phyloP scores from a whole-genome alignment of 1,139 yeast species.

The Saccharomyces hybrid region DNA sequence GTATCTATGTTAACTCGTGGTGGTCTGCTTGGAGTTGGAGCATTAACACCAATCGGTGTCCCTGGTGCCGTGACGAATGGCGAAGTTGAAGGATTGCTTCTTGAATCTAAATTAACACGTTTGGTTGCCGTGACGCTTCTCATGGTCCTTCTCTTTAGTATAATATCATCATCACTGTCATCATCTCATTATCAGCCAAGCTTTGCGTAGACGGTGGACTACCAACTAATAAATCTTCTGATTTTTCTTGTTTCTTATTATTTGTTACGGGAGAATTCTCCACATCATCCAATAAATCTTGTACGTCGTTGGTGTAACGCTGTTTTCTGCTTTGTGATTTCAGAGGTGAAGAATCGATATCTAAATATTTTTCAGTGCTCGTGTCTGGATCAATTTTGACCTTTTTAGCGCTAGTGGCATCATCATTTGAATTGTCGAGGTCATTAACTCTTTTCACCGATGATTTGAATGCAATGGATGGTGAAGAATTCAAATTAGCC shows the following conservation, averaged over 20 bases:
- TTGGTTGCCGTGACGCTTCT: constrained; percentile 33
- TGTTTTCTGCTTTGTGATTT: constrained; percentile 7
- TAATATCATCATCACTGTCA: constrained; percentile 48
- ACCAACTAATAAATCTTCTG: not conserved
- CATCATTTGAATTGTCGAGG: not conserved
- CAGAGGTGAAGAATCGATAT: constrained; percentile 20
- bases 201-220: not conserved
- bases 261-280: constrained; percentile 7
- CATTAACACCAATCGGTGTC: constrained; percentile 20
- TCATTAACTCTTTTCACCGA: constrained; percentile 6
- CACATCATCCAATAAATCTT: constrained; percentile 12
- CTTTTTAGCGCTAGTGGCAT: constrained; percentile 9
- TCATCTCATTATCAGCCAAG: constrained; percentile 17
- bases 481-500: not conserved
- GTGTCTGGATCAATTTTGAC: constrained; percentile 13
- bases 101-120: constrained; percentile 30
- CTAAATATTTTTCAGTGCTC: constrained; percentile 7
- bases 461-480: not conserved
- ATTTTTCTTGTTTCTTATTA: not conserved
- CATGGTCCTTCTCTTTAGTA: constrained; percentile 37
- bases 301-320: constrained; percentile 7
- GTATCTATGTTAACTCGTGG: constrained; percentile 29
- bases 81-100: constrained; percentile 26
- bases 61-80: constrained; percentile 34
- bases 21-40: constrained; percentile 16